Conservation (phyloP, 2,329 filamentous ascomycete genomes). For the Fusarium papillatum region DNA sequence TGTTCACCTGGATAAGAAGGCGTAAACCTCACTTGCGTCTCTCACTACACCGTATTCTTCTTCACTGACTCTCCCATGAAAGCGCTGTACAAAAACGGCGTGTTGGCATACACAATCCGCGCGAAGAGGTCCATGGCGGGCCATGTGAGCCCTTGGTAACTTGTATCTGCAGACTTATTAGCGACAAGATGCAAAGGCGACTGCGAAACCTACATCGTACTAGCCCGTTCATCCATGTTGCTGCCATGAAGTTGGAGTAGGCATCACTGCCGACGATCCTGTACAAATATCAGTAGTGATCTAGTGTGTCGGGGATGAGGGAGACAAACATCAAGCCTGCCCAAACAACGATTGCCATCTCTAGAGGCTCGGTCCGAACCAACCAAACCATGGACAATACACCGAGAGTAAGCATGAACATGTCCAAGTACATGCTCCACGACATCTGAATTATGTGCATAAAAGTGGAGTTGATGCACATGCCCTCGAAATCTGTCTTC, state of each 20-base stretch:
- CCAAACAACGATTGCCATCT: background rate
- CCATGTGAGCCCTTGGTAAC: background rate
- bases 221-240: background rate
- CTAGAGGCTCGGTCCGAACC: background rate
- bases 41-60: background rate
- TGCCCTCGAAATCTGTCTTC: background rate
- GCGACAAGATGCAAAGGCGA: background rate
- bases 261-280: background rate
- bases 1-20: background rate
- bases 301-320: background rate
- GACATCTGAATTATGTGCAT: background rate
- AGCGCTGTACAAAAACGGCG: background rate
- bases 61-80: background rate
- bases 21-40: background rate
- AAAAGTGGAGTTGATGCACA: background rate
- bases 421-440: background rate
- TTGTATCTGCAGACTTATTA: background rate
- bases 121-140: background rate
- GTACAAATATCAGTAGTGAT: accelerated
- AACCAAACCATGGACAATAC: background rate
- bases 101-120: background rate
- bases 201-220: background rate
- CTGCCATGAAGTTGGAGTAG: background rate
- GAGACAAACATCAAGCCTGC: background rate
- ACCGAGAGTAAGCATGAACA: background rate